Conservation (phyloP, 768 basidiomycete species). For the Filobasidium floriforme region DNA sequence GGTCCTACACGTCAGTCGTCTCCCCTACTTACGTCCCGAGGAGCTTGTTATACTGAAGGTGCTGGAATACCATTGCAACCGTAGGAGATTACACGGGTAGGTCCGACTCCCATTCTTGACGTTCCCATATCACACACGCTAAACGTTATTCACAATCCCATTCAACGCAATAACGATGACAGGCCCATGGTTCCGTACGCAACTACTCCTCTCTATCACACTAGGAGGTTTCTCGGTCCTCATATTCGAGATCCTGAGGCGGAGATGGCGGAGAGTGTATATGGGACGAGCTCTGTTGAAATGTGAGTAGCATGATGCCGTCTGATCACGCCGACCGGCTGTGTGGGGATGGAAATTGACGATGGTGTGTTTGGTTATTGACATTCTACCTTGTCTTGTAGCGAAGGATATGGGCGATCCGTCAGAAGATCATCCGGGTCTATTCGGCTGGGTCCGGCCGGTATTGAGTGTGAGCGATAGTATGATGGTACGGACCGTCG, state of each 20-base stretch:
- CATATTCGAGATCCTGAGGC: conserved; percentile 79
- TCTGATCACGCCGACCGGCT: neutral
- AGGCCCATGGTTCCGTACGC: conserved; percentile 93
- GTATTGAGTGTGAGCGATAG: conserved; percentile 85
- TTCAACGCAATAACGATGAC: neutral
- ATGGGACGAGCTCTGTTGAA: conserved; percentile 56
- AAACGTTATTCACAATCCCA: neutral
- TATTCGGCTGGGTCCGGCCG: conserved; percentile 95
- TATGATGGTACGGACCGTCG: conserved; percentile 89
- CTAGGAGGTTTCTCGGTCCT: conserved; percentile 76
- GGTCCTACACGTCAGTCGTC: neutral
- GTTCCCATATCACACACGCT: too few species aligned
- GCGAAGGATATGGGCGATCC: conserved; percentile 8
- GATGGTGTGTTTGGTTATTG: neutral
- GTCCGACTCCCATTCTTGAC: neutral
- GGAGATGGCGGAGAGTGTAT: conserved; percentile 80
- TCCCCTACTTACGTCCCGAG: neutral
- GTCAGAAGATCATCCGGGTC: conserved; percentile 34
- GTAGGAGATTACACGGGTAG: conserved; percentile 7
- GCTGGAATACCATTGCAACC: neutral
- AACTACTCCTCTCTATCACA: conserved; percentile 65
- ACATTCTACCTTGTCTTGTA: neutral
- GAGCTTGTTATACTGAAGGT: neutral
- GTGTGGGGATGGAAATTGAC: neutral
- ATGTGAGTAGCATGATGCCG: neutral